Conservation (phyloP, 1,139 yeast species). For the Pichia sp. region DNA sequence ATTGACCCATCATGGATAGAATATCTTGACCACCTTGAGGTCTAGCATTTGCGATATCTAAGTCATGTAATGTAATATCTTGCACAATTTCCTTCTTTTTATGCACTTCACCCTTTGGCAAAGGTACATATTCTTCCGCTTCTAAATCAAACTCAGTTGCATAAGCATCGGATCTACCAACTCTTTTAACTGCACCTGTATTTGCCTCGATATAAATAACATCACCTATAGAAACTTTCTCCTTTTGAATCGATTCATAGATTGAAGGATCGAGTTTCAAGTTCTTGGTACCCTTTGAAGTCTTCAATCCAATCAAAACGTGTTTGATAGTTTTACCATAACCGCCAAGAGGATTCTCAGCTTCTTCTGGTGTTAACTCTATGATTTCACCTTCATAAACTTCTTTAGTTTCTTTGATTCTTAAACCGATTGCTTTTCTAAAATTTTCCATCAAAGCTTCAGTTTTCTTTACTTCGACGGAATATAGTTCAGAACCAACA, state of each 20-base stretch:
- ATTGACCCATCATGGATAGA: constrained; percentile 97
- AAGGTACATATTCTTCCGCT: constrained; percentile 97
- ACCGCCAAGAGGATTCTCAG: constrained; percentile 95
- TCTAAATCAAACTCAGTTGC: constrained; percentile 97
- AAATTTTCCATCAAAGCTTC: constrained; percentile 97
- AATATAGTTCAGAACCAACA: constrained; percentile 89
- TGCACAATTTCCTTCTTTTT: constrained; percentile 97
- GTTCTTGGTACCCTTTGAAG: constrained; percentile 93
- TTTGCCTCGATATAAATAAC: constrained; percentile 95
- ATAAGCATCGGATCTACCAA: constrained; percentile 95
- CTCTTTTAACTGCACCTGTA: constrained; percentile 96
- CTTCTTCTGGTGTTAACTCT: constrained; percentile 93
- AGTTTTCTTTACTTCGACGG: constrained; percentile 97
- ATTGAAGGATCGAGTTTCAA: constrained; percentile 90
- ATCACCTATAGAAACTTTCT: constrained; percentile 90
- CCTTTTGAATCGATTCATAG: constrained; percentile 93
- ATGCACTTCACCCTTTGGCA: constrained; percentile 98
- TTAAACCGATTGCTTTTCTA: constrained; percentile 89
- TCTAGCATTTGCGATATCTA: constrained; percentile 92
- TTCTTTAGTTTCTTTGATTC: constrained; percentile 95
- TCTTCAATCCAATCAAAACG: constrained; percentile 88
- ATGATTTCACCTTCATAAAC: constrained; percentile 98
- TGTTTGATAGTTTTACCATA: constrained; percentile 95
- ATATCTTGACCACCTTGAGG: constrained; percentile 99
- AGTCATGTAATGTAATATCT: constrained; percentile 91